Conservation (phyloP, 257 asterid genomes). For the Solanum corneliomulleri region DNA sequence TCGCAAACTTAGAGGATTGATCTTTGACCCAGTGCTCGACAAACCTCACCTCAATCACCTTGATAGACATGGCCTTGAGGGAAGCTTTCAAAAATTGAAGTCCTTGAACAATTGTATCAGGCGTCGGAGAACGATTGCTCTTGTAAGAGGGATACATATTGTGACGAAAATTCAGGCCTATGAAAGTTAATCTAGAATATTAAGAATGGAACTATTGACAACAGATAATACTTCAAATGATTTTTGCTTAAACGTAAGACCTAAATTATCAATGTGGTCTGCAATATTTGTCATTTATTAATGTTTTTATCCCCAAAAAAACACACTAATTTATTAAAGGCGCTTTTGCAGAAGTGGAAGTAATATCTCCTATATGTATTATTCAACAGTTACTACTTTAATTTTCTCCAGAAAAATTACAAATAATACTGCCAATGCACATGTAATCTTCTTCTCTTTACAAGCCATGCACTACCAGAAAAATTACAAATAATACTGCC, state of each 20-base stretch:
- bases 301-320: background rate
- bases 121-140: slow-evolving; percentile 97
- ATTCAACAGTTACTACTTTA: background rate
- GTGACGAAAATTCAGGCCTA: slow-evolving; percentile 90
- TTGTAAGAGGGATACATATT: slow-evolving; percentile 82
- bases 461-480: background rate
- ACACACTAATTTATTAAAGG: background rate
- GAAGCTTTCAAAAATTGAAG: slow-evolving; percentile 96
- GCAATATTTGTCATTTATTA: background rate
- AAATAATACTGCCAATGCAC: background rate
- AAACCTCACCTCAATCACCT: slow-evolving; percentile 78
- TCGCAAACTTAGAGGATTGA: background rate
- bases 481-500: background rate
- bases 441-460: background rate
- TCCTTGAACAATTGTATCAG: slow-evolving; percentile 95
- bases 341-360: background rate
- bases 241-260: background rate
- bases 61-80: slow-evolving; percentile 86
- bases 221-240: background rate
- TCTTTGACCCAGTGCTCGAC: background rate
- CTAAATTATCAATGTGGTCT: background rate
- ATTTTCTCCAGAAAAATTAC: background rate
- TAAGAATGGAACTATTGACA: background rate
- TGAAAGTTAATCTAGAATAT: slow-evolving; percentile 12
- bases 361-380: background rate